phyloP scores from a whole-genome alignment of 345 rosid species.

The Gossypium ekmanianum region DNA sequence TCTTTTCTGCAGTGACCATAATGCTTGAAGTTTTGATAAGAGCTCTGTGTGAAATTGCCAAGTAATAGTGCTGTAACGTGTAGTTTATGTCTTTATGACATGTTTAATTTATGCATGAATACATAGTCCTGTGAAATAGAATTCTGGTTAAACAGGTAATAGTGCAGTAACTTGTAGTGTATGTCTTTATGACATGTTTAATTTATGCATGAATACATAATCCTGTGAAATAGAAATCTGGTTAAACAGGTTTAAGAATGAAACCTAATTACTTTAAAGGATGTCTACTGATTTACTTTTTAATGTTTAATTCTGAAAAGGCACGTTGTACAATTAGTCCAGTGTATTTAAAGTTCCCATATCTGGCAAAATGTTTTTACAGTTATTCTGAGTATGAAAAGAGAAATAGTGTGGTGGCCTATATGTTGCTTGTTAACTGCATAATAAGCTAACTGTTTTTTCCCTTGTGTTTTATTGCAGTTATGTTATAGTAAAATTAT shows the following conservation, averaged over 20 bases:
- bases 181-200: not conserved
- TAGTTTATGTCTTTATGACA: not conserved
- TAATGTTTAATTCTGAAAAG: not conserved
- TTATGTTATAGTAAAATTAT: slow-evolving; percentile 41
- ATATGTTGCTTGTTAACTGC: not conserved
- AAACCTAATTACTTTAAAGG: slow-evolving; percentile 4
- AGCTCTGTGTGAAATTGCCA: not conserved
- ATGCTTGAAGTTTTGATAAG: not conserved
- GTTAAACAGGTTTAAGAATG: slow-evolving; percentile 11
- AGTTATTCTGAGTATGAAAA: not conserved
- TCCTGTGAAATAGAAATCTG: not conserved
- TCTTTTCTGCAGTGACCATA: not conserved
- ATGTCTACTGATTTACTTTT: not conserved
- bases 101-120: not conserved
- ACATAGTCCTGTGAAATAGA: not conserved
- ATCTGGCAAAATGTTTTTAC: slow-evolving; percentile 1
- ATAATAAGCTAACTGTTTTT: slow-evolving; percentile 13
- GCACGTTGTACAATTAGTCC: not conserved
- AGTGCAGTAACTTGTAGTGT: not conserved
- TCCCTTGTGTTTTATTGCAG: slow-evolving; percentile 32
- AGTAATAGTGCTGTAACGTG: not conserved
- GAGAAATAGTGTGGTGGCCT: slow-evolving; percentile 9
- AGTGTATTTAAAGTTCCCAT: not conserved
- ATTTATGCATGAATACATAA: not conserved
- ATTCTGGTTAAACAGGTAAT: not conserved